Percentiles rank a stretch among this genome's conserved stretches.
Evolutionary conservation across 257 asterid genomes (phyloP).

Genomic region (Primulina tabacum): DNA sequence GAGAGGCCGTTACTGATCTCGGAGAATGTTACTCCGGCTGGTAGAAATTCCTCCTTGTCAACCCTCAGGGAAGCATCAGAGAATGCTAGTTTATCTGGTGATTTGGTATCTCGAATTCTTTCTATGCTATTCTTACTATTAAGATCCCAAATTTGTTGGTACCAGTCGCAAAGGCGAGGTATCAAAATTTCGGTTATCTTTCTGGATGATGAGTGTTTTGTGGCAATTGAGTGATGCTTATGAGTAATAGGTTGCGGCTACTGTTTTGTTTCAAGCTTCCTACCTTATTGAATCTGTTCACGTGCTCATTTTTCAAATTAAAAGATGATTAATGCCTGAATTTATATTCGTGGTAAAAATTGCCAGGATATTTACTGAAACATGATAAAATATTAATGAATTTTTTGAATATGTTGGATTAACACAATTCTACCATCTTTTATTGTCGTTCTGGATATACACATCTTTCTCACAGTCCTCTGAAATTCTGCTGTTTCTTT

Average conservation of each 20-base stretch:
- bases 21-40: constrained; percentile 39
- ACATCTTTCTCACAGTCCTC: constrained; percentile 17
- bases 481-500: constrained; percentile 21
- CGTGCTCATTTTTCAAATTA: neutral
- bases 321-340: neutral
- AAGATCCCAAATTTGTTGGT: constrained; percentile 13
- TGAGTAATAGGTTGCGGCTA: constrained; percentile 15
- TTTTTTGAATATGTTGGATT: neutral
- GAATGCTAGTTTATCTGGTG: constrained; percentile 40
- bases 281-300: constrained; percentile 5
- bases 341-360: neutral
- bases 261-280: constrained; percentile 15
- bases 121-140: constrained; percentile 12
- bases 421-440: constrained; percentile 18
- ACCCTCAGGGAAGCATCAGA: constrained; percentile 30
- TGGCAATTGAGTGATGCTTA: constrained; percentile 10
- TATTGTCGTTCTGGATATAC: constrained; percentile 1
- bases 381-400: neutral
- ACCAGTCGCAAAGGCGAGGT: constrained; percentile 1
- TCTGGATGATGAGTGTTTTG: constrained; percentile 22
- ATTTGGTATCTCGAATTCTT: constrained; percentile 25
- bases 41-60: constrained; percentile 33
- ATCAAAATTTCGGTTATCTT: constrained; percentile 4
- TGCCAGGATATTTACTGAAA: constrained; percentile 6
- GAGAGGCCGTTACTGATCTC: constrained; percentile 26